Conservation (phyloP, 2,329 filamentous ascomycete species). For the Aspergillus hiratsukae region DNA sequence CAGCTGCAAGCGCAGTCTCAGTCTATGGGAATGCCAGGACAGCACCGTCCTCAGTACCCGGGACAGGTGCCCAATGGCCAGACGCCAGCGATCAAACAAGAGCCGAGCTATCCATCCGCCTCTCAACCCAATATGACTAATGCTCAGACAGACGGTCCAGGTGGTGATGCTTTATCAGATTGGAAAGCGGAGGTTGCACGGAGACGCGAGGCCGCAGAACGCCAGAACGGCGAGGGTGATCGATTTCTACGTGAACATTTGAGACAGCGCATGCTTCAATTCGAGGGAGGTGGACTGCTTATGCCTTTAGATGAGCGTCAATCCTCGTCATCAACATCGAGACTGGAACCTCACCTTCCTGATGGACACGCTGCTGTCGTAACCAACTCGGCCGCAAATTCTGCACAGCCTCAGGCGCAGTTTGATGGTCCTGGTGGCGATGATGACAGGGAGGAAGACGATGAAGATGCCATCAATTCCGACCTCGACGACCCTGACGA, state of each 20-base stretch:
- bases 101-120: conserved; percentile 32
- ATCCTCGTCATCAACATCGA: conserved; percentile 32
- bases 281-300: conserved; percentile 46
- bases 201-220: conserved; percentile 37
- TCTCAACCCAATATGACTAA: conserved; percentile 41
- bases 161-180: conserved; percentile 55
- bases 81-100: conserved; percentile 40
- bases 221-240: conserved; percentile 34
- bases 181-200: conserved; percentile 46
- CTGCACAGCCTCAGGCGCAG: conserved; percentile 37
- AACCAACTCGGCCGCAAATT: conserved; percentile 5
- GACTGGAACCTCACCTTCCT: conserved; percentile 24
- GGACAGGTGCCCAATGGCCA: conserved; percentile 36
- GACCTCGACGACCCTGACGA: conserved; percentile 95
- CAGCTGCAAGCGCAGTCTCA: conserved; percentile 42
- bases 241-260: conserved; percentile 41
- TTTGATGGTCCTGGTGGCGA: conserved; percentile 54
- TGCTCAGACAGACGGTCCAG: conserved; percentile 72
- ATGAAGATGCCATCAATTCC: conserved; percentile 97
- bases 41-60: conserved; percentile 25
- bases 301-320: conserved; percentile 39
- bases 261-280: conserved; percentile 35
- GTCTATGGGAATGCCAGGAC: conserved; percentile 33
- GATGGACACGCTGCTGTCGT: conserved; percentile 9
- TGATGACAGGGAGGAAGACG: conserved; percentile 57